Evolutionary conservation across 805 yeast genomes (phyloP).

Genomic region (Schizosaccharomyces octosporus): DNA sequence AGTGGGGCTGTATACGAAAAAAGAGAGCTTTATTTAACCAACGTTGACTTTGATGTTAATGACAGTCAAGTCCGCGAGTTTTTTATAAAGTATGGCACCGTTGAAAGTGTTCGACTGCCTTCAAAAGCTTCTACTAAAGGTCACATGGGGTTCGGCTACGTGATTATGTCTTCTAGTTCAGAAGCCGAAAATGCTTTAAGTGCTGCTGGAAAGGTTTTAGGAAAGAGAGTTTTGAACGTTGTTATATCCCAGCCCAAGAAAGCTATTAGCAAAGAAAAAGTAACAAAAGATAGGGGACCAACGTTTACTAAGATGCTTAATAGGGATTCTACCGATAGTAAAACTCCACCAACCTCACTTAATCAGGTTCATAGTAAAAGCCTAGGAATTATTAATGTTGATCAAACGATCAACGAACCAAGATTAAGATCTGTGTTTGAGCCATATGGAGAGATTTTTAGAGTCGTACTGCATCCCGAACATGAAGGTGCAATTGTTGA

Average conservation of each 20-base stretch:
- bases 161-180: slow-evolving; percentile 21
- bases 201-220: not conserved
- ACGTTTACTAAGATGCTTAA: not conserved
- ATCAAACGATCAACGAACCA: slow-evolving; percentile 18
- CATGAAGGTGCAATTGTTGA: slow-evolving; percentile 26
- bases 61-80: slow-evolving; percentile 17
- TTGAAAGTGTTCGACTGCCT: slow-evolving; percentile 29
- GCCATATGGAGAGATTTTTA: slow-evolving; percentile 17
- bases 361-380: not conserved
- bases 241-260: not conserved
- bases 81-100: slow-evolving; percentile 27
- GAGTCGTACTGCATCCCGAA: slow-evolving; percentile 24
- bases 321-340: not conserved
- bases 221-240: not conserved
- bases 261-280: not conserved
- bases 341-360: not conserved
- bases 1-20: slow-evolving; percentile 26
- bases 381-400: slow-evolving; percentile 12
- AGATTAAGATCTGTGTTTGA: slow-evolving; percentile 15
- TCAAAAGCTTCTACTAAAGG: slow-evolving; percentile 10
- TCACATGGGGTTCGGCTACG: slow-evolving; percentile 36
- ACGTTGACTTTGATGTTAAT: slow-evolving; percentile 24
- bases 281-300: not conserved
- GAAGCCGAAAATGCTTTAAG: slow-evolving; percentile 23
- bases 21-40: slow-evolving; percentile 31